Percentiles rank a stretch among this genome's conserved stretches.
Conservation (phyloP, 2,329 filamentous ascomycete genomes). For the Blastomyces silverae region DNA sequence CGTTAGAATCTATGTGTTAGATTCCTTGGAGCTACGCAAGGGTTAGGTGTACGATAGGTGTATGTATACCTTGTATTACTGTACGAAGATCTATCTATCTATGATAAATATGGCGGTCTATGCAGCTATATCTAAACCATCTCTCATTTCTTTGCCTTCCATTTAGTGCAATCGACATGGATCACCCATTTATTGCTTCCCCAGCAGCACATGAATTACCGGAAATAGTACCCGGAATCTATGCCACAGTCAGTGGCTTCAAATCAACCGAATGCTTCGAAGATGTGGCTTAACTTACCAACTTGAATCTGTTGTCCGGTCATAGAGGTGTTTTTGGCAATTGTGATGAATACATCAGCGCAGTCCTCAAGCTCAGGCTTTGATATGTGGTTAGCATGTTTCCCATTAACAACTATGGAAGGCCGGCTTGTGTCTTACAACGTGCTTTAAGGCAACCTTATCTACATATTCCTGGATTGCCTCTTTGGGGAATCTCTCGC, state of each 20-base stretch:
- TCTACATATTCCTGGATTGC: conserved; percentile 49
- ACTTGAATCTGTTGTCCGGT: conserved; percentile 42
- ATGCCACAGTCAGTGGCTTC: conserved; percentile 2
- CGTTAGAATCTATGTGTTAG: background rate
- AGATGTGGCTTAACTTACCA: conserved; percentile 30
- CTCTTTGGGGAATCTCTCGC: conserved; percentile 53
- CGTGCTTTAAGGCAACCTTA: conserved; percentile 54
- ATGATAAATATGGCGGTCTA: background rate
- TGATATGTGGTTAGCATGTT: background rate
- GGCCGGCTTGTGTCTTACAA: conserved; percentile 35
- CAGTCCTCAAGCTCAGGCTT: conserved; percentile 40
- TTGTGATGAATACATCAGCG: conserved; percentile 36
- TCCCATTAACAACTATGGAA: conserved; percentile 2
- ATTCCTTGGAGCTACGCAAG: background rate
- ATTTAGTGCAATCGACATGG: background rate
- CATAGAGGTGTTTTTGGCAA: conserved; percentile 43
- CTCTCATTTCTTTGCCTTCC: background rate
- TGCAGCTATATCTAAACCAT: background rate
- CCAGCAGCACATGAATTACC: background rate
- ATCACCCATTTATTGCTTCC: background rate
- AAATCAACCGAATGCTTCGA: background rate
- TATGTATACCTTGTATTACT: background rate
- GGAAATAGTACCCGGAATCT: conserved; percentile 8
- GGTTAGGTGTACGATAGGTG: background rate
- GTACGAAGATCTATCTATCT: background rate